Evolutionary conservation across 2,329 filamentous ascomycete genomes (phyloP).

Genomic region (Phialophora macrospora): DNA sequence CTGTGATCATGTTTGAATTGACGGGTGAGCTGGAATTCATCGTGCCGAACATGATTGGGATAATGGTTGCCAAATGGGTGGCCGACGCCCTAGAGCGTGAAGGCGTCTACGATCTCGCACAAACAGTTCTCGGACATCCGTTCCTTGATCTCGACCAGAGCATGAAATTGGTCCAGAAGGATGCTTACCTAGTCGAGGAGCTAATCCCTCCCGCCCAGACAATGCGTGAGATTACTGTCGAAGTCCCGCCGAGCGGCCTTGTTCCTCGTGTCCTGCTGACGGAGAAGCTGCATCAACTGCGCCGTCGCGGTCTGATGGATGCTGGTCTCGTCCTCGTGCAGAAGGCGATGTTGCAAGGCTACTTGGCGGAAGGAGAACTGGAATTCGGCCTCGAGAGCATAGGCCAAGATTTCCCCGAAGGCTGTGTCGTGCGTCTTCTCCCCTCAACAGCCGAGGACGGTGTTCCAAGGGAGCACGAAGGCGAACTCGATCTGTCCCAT

Average conservation of each 20-base stretch:
- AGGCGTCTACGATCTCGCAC: constrained; percentile 65
- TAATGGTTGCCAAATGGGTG: constrained; percentile 64
- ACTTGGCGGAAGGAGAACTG: constrained; percentile 60
- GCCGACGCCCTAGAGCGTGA: constrained; percentile 60
- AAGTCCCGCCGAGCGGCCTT: constrained; percentile 51
- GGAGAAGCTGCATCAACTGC: constrained; percentile 55
- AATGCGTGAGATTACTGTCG: constrained; percentile 62
- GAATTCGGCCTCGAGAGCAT: constrained; percentile 56
- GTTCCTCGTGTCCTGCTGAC: constrained; percentile 51
- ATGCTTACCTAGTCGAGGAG: constrained; percentile 50
- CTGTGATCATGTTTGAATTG: constrained; percentile 67
- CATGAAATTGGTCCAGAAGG: constrained; percentile 49
- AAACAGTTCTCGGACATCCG: constrained; percentile 62
- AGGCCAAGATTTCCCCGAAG: constrained; percentile 16
- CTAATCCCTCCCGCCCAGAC: constrained; percentile 60
- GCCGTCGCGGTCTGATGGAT: constrained; percentile 60
- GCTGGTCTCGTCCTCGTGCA: constrained; percentile 62
- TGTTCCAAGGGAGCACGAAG: constrained; percentile 34
- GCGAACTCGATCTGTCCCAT: constrained; percentile 51
- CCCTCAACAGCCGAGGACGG: constrained; percentile 10
- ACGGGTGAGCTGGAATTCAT: constrained; percentile 64
- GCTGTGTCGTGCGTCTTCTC: constrained; percentile 30
- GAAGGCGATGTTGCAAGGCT: constrained; percentile 57
- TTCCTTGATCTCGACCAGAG: constrained; percentile 59
- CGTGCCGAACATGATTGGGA: constrained; percentile 64